These are phyloP conservation scores for Mariannaea sp. DNA, from an alignment of 2,329 filamentous ascomycete genomes.

Conservation along the genomic window DNA sequence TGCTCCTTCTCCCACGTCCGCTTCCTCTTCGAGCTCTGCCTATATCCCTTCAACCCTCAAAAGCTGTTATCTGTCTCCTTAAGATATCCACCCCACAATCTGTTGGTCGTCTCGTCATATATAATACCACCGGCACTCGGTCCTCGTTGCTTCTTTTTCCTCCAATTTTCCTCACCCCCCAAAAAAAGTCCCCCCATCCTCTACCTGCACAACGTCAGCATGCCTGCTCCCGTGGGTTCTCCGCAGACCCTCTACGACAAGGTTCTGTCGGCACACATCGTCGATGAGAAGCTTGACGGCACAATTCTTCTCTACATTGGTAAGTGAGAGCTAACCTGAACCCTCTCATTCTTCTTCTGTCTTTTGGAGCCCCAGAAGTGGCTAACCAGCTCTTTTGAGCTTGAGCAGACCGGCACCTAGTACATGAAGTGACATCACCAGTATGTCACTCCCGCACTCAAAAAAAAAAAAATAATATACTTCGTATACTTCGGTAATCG, in stretches of 20 bases:
- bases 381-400: constrained; percentile 19
- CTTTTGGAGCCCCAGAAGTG: not conserved
- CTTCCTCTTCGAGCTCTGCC: constrained; percentile 1
- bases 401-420: constrained; percentile 80
- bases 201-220: constrained; percentile 50
- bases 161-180: constrained; percentile 4
- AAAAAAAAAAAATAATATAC: no score
- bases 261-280: constrained; percentile 91
- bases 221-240: constrained; percentile 74
- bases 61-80: not conserved
- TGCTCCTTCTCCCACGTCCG: constrained; percentile 17
- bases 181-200: not conserved
- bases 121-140: no score
- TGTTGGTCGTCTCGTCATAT: not conserved
- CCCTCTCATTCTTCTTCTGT: not conserved
- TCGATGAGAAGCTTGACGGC: constrained; percentile 93
- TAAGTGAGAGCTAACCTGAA: constrained; percentile 48
- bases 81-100: not conserved
- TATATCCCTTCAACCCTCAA: not conserved
- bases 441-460: constrained; percentile 54
- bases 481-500: constrained; percentile 4
- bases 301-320: constrained; percentile 93
- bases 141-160: no score
- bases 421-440: constrained; percentile 97
- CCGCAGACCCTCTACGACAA: constrained; percentile 96